Conservation (phyloP, 139 green algal species). For the Chlamydomonas applanata region DNA sequence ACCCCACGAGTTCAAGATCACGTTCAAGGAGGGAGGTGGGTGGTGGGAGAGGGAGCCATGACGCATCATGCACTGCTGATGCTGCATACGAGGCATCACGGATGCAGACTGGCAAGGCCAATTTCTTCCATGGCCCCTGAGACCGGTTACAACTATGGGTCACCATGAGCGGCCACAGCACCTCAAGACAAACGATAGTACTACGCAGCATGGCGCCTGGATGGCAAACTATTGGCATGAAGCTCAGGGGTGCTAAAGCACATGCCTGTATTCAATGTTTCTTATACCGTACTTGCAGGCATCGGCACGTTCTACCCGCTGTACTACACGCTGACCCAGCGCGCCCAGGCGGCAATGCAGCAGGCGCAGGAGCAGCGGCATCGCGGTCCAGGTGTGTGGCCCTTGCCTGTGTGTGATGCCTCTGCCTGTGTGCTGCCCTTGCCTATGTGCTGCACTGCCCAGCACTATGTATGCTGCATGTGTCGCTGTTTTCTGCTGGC, state of each 20-base stretch:
- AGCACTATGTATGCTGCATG: too few species aligned
- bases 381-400: background rate
- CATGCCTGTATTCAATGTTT: background rate
- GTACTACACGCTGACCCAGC: constrained; percentile 68
- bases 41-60: background rate
- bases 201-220: constrained; percentile 41
- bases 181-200: constrained; percentile 16
- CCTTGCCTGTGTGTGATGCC: too few species aligned
- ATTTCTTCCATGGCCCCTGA: background rate
- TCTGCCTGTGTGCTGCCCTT: too few species aligned
- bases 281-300: constrained; percentile 1
- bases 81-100: too few species aligned
- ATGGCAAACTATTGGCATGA: too few species aligned
- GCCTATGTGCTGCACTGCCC: too few species aligned
- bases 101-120: too few species aligned
- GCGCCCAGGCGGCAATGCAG: constrained; percentile 26
- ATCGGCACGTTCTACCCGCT: constrained; percentile 85
- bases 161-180: too few species aligned
- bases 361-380: constrained; percentile 1
- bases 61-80: background rate
- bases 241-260: too few species aligned
- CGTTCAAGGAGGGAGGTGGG: constrained; percentile 80
- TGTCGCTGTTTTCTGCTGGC: too few species aligned
- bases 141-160: too few species aligned
- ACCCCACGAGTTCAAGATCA: constrained; percentile 80